phyloP scores from a whole-genome alignment of 2,329 filamentous ascomycete genomes.

The Beauveria scarabaeidicola region DNA sequence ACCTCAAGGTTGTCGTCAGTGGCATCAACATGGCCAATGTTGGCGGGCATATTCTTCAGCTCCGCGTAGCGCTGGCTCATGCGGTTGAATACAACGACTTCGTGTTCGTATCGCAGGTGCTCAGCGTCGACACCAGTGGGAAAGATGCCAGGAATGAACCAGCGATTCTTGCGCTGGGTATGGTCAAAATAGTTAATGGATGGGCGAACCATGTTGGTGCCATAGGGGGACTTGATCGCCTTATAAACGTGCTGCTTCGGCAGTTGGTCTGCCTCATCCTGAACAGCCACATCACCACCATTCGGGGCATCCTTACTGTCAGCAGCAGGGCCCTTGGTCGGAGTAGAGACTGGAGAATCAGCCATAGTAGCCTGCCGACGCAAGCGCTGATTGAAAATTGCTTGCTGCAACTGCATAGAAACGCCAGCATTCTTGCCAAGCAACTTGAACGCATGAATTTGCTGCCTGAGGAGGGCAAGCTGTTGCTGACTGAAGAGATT shows the following conservation, averaged over 20 bases:
- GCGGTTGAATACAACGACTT: constrained; percentile 81
- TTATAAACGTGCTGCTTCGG: constrained; percentile 52
- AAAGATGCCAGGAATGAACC: constrained; percentile 79
- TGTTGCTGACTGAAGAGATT: constrained; percentile 71
- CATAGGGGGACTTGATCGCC: constrained; percentile 67
- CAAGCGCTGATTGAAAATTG: constrained; percentile 68
- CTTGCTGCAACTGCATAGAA: constrained; percentile 68
- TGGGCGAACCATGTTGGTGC: constrained; percentile 40
- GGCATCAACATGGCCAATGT: constrained; percentile 80
- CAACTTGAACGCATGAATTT: constrained; percentile 87
- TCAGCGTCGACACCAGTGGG: constrained; percentile 84
- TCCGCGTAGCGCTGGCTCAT: constrained; percentile 79
- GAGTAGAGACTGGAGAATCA: constrained; percentile 33
- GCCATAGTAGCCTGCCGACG: constrained; percentile 50
- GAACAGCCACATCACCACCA: constrained; percentile 23
- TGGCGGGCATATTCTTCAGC: constrained; percentile 74
- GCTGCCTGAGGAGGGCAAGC: constrained; percentile 66
- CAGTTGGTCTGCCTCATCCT: constrained; percentile 23
- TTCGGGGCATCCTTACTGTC: constrained; percentile 27
- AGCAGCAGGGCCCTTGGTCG: constrained; percentile 22
- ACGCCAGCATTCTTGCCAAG: constrained; percentile 81
- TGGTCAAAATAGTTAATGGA: constrained; percentile 75
- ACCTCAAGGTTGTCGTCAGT: constrained; percentile 57
- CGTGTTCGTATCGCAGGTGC: constrained; percentile 75
- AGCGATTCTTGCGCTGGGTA: constrained; percentile 62